Conservation (phyloP, 2,329 filamentous ascomycete species). For the Epichloe brachyelytri region DNA sequence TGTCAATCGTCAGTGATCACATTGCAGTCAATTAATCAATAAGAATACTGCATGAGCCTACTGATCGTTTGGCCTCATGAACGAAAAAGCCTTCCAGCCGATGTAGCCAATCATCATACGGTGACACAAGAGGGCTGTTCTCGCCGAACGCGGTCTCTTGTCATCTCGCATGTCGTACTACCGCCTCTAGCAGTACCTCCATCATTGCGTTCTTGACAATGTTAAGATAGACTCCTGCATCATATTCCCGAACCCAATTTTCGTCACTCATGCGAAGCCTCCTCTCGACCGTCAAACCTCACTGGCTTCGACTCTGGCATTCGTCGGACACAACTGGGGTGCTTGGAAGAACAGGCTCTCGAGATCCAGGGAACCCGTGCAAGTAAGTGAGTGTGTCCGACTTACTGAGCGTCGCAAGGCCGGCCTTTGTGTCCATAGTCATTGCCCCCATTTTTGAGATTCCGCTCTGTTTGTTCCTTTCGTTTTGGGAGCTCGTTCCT, state of each 20-base stretch:
- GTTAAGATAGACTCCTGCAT: not conserved
- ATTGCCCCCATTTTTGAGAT: constrained; percentile 48
- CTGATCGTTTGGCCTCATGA: too few species aligned
- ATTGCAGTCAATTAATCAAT: too few species aligned
- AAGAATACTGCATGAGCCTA: too few species aligned
- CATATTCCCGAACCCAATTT: not conserved
- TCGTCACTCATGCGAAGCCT: not conserved
- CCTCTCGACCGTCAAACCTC: not conserved
- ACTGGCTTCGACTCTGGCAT: constrained; percentile 45
- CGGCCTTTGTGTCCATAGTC: constrained; percentile 37
- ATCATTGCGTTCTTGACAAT: too few species aligned
- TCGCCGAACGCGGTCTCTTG: too few species aligned
- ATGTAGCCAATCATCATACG: too few species aligned
- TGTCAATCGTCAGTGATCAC: too few species aligned
- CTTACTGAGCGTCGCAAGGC: constrained; percentile 29
- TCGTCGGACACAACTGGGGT: constrained; percentile 57
- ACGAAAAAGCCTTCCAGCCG: too few species aligned
- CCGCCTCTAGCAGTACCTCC: too few species aligned
- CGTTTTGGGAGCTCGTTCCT: constrained; percentile 41
- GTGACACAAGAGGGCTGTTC: too few species aligned
- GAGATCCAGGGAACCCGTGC: constrained; percentile 9
- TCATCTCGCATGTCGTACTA: too few species aligned
- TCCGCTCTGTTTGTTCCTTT: constrained; percentile 48
- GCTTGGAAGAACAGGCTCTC: constrained; percentile 24
- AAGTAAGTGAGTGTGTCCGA: constrained; percentile 6